Evolutionary conservation across 176 grass and related monocot species (phyloP), one percentile per base, ranked within the genome.

Genomic region (Oropetium thomaeum): DNA sequence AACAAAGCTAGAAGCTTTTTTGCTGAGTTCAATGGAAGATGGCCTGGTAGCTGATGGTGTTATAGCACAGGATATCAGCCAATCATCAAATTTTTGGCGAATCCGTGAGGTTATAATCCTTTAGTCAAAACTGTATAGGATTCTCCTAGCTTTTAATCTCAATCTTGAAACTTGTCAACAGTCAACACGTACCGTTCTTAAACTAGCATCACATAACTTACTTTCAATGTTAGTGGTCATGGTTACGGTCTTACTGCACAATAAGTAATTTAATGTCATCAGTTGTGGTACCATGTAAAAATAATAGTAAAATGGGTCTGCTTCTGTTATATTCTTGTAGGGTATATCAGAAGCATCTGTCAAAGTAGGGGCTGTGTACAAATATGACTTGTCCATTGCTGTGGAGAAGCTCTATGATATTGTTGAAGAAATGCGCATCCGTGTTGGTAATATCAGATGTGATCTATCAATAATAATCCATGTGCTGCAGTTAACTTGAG

Each of bases 1-100:
- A 81, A 59, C 91, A 85, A 98, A 98, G 81, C 79, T 98, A 37
- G 95, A 98, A 92, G 91, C 89, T 29, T 94, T 98, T 94, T 69
- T 94, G 72, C 61, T 98, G 67, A 78, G 66, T 49, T 89, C 88
- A 71, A 82, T 98, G 92, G 95, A 94, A 89, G 78, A 92, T 85
- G 88, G 88, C 77, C 75, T 93, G 33, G 59, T 98, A 68, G 70
- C 81, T 71, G 91, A 98, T 86, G 95, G 95, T 76, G 86, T 89
- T 28, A 86, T 92, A 72, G 91, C 95, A 65, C 91, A 94, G 82
- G 95, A 98, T 89, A 98, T 98, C 62, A 94, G 84, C 67, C 95
- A 98, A 88, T 84, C 86, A 65, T 89, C 90, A 73, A 92, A 85
- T 23, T 98, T 98, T 88, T 94, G 90, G 90, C 67, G 88, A 80